Base-by-base conservation (phyloP, 108 stramenopile species). In the Conticribra guillardii region DNA sequence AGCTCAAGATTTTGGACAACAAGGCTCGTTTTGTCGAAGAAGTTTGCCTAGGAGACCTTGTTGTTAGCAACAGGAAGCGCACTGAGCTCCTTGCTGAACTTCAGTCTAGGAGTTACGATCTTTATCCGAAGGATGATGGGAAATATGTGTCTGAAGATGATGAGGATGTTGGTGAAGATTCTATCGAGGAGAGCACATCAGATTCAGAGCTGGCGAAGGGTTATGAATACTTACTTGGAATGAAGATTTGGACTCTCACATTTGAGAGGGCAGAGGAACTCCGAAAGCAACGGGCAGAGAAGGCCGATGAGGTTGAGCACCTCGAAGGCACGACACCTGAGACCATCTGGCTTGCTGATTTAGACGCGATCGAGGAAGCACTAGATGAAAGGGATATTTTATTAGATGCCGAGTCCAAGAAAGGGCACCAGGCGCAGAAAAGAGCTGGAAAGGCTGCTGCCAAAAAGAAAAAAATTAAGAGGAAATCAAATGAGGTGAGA, bases 241-340 rank as follows among this genome's bases (percentile, higher is more conserved):
- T 99, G 98, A 97, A 97, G 73, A 84, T 99, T 60, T 99, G 98
- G 98, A 91, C 76, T 45, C 85, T 99, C n/a, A 99, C 99, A 0
- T 84, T 83, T 46, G 99, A 99, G 81, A 94, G 91, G 70, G 98
- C 98, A 9, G 85, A 91, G 48, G 80, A 96, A 57, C 91, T 99
- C 49, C 85, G 89, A 26, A 82, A 55, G 37, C 81, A 98, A 73
- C 92, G 94, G 31, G 86, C 64, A 31, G 93, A 85, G 51, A 97
- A 98, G 80, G 81, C 87, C 4, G 60, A 51, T 4, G 97, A 92
- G 71, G 88, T 98, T 26, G 80, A 81, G 27, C 71, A 69, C 37
- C 88, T 99, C 17, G 76, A 91, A 67, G 82, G 76, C n/a, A 98
- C 91, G 30, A 21, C 74, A 28, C 94, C 97, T 8, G 81, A 84